A percentile compares a stretch with the other conserved stretches of the same genome.
Evolutionary conservation across 805 yeast genomes (phyloP).

Genomic region (Metschnikowia chrysomelidarum): DNA sequence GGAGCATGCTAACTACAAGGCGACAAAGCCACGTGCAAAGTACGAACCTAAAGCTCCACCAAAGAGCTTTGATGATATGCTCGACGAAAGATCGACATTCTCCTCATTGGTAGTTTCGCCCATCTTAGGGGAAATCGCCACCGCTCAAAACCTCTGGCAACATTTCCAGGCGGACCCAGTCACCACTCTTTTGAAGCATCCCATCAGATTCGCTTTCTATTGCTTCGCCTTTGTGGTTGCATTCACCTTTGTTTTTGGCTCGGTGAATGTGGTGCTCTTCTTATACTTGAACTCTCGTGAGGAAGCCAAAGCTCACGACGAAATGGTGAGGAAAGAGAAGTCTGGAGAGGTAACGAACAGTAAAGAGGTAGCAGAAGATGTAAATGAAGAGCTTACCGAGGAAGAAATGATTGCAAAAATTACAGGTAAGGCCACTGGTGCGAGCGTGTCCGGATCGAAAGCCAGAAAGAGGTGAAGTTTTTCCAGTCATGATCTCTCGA

Average conservation of each 20-base stretch:
- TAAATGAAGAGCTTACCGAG: slow-evolving; percentile 12
- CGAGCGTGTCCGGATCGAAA: too few species aligned
- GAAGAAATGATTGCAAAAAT: slow-evolving; percentile 12
- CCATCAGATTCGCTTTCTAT: slow-evolving; percentile 50
- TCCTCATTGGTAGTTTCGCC: slow-evolving; percentile 2
- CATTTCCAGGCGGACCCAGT: slow-evolving; percentile 47
- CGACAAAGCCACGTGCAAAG: slow-evolving; percentile 40
- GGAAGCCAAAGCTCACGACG: slow-evolving; percentile 5
- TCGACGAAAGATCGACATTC: slow-evolving; percentile 18
- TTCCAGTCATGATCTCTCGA: too few species aligned
- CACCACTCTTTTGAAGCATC: slow-evolving; percentile 42
- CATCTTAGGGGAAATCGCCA: slow-evolving; percentile 17
- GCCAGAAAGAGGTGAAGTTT: too few species aligned
- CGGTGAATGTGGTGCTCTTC: slow-evolving; percentile 37
- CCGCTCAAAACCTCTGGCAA: slow-evolving; percentile 32
- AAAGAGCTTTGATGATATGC: slow-evolving; percentile 34
- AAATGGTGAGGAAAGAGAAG: background rate
- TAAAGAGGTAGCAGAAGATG: background rate
- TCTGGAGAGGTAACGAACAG: background rate
- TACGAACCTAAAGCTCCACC: slow-evolving; percentile 47
- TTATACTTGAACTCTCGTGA: slow-evolving; percentile 14
- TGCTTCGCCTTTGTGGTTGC: slow-evolving; percentile 40
- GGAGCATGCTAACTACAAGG: slow-evolving; percentile 46
- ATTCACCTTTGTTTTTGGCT: slow-evolving; percentile 43
- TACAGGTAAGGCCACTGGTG: slow-evolving; percentile 12